Conservation (phyloP, 805 yeast species). For the Debaryomyces castellii region DNA sequence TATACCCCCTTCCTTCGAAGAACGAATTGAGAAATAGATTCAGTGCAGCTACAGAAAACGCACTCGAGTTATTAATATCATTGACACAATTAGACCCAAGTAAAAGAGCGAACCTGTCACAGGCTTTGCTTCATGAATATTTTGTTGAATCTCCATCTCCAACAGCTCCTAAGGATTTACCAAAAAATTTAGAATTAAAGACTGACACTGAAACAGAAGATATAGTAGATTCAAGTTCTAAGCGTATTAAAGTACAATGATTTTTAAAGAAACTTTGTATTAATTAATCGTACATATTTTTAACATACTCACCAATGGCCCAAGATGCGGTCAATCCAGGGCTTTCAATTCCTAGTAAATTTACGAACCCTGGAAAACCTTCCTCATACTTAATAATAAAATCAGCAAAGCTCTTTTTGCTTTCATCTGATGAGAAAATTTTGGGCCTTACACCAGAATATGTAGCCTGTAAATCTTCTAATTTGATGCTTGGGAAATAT, state of each 20-base stretch:
- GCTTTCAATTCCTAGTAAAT: slow-evolving; percentile 80
- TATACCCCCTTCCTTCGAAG: slow-evolving; percentile 81
- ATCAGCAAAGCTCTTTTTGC: slow-evolving; percentile 55
- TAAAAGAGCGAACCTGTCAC: slow-evolving; percentile 62
- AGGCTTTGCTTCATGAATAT: slow-evolving; percentile 64
- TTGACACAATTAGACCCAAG: slow-evolving; percentile 79
- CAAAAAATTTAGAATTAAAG: slow-evolving; percentile 40
- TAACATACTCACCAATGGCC: slow-evolving; percentile 80
- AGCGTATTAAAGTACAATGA: slow-evolving; percentile 18
- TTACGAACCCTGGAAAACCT: slow-evolving; percentile 76
- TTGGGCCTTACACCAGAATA: slow-evolving; percentile 89
- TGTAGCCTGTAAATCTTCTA: slow-evolving; percentile 55
- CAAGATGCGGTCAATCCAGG: slow-evolving; percentile 84
- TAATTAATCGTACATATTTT: slow-evolving; percentile 22
- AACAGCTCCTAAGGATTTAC: slow-evolving; percentile 64
- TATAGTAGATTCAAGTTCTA: slow-evolving; percentile 10
- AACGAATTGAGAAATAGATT: slow-evolving; percentile 79
- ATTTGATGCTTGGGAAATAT: slow-evolving; percentile 63
- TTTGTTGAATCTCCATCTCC: slow-evolving; percentile 76
- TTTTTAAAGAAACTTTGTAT: neutral
- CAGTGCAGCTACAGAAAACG: slow-evolving; percentile 86
- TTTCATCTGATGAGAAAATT: slow-evolving; percentile 44
- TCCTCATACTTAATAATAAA: slow-evolving; percentile 70
- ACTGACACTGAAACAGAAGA: slow-evolving; percentile 14
- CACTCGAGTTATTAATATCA: slow-evolving; percentile 70